These are phyloP conservation scores for Ganoderma resinaceum DNA, from an alignment of 1,284 basidiomycete genomes.

Conservation along the genomic window DNA sequence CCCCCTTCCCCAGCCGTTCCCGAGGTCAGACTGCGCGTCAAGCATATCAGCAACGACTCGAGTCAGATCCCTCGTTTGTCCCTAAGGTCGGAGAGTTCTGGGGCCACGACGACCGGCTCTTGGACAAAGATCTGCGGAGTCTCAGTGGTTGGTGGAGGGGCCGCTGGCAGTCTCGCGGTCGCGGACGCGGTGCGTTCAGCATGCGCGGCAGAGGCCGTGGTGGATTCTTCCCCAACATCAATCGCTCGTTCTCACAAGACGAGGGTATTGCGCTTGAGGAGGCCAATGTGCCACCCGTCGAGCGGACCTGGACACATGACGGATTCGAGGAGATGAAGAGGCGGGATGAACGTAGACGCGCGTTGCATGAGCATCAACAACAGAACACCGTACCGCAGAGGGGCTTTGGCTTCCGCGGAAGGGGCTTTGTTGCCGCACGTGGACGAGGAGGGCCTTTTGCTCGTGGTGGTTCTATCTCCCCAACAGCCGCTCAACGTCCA, in stretches of 20 bases:
- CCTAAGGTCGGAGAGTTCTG: slow-evolving; percentile 90
- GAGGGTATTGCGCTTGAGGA: slow-evolving; percentile 26
- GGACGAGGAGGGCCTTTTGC: slow-evolving; percentile 53
- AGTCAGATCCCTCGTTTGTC: slow-evolving; percentile 84
- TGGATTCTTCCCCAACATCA: slow-evolving; percentile 42
- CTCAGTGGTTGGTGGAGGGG: slow-evolving; percentile 86
- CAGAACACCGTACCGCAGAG: slow-evolving; percentile 42
- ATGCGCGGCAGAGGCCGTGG: slow-evolving; percentile 60
- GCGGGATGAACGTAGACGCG: slow-evolving; percentile 66
- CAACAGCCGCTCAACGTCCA: slow-evolving; percentile 35
- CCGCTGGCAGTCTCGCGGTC: slow-evolving; percentile 72
- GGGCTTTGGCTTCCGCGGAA: slow-evolving; percentile 44
- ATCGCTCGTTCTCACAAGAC: slow-evolving; percentile 23
- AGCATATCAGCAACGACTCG: slow-evolving; percentile 78
- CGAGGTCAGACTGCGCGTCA: slow-evolving; percentile 71
- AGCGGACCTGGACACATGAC: slow-evolving; percentile 80
- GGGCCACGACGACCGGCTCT: slow-evolving; percentile 87
- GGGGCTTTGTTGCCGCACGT: slow-evolving; percentile 44
- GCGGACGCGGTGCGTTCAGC: slow-evolving; percentile 58
- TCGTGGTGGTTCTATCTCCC: slow-evolving; percentile 36
- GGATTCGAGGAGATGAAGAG: slow-evolving; percentile 85
- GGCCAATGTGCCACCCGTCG: slow-evolving; percentile 60
- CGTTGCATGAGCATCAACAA: slow-evolving; percentile 33
- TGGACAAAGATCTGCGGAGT: slow-evolving; percentile 77
- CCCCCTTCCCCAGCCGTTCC: slow-evolving; percentile 40